Evolutionary conservation across 257 asterid genomes (phyloP).

Genomic region (Scutellaria galericulata): DNA sequence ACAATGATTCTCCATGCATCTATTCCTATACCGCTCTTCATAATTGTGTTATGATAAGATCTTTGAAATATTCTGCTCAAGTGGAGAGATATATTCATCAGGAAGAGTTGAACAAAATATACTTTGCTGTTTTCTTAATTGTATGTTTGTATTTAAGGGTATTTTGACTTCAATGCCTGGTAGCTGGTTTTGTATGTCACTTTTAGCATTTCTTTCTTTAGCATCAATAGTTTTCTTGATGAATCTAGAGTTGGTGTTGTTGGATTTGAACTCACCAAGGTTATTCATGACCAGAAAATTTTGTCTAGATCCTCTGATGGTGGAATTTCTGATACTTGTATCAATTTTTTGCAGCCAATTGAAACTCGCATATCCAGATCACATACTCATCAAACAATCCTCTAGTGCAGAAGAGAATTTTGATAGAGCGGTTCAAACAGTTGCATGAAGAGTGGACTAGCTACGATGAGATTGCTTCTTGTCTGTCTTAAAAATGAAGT

Average conservation of each 20-base stretch:
- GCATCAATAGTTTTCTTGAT: neutral
- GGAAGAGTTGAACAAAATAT: neutral
- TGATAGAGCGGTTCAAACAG: conserved; percentile 83
- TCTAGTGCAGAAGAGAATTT: conserved; percentile 74
- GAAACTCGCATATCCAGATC: conserved; percentile 83
- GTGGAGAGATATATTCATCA: neutral
- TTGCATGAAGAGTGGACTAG: conserved; percentile 52
- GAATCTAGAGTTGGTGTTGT: conserved; percentile 10
- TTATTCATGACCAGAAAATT: neutral
- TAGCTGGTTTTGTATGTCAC: neutral
- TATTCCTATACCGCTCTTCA: neutral
- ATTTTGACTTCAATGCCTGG: neutral
- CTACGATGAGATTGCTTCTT: conserved; percentile 12
- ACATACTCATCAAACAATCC: conserved; percentile 68
- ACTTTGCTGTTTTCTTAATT: neutral
- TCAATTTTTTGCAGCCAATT: conserved; percentile 67
- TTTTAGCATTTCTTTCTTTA: neutral
- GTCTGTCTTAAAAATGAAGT: conserved; percentile 26
- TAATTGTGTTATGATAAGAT: neutral
- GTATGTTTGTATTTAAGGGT: neutral
- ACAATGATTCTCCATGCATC: neutral
- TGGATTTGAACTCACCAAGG: neutral
- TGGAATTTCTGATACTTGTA: conserved; percentile 19
- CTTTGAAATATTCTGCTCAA: neutral
- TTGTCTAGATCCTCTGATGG: neutral